phyloP scores from a whole-genome alignment of 352 stramenopile species.

The Thraustochytrium striatum region DNA sequence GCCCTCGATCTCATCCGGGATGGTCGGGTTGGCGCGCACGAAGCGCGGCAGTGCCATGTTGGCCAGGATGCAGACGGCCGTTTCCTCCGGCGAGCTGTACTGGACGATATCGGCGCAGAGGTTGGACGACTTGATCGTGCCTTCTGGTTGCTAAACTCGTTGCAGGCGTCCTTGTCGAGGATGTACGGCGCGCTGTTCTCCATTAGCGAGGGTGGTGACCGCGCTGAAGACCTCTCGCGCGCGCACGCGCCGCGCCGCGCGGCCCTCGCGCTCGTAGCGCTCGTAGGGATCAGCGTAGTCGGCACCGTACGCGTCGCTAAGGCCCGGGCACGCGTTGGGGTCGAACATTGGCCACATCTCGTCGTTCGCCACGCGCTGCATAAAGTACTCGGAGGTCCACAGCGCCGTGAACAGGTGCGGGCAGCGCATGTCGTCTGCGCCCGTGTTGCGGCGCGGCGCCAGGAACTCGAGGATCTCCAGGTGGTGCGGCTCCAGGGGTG shows the following conservation, averaged over 20 bases:
- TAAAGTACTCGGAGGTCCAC: slow-evolving; percentile 98
- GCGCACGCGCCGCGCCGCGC: slow-evolving; percentile 78
- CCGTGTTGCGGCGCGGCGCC: slow-evolving; percentile 96
- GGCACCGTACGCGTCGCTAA: slow-evolving; percentile 85
- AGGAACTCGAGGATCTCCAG: slow-evolving; percentile 97
- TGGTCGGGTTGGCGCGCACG: slow-evolving; percentile 61
- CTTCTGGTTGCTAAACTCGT: slow-evolving; percentile 97
- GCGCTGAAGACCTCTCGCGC: slow-evolving; percentile 96
- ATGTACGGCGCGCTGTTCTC: slow-evolving; percentile 99
- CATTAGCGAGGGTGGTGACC: slow-evolving; percentile 95
- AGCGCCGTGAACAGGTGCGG: slow-evolving; percentile 97
- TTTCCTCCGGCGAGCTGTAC: slow-evolving; percentile 94
- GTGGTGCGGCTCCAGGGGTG: slow-evolving; percentile 98
- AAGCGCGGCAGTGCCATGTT: slow-evolving; percentile 93
- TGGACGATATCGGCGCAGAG: slow-evolving; percentile 98
- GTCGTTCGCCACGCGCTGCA: slow-evolving; percentile 94
- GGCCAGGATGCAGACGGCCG: slow-evolving; percentile 98
- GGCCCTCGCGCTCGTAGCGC: slow-evolving; percentile 89
- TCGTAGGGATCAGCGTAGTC: slow-evolving; percentile 92
- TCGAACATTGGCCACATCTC: slow-evolving; percentile 94
- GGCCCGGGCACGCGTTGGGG: slow-evolving; percentile 89
- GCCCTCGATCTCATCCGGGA: slow-evolving; percentile 28
- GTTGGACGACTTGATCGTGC: slow-evolving; percentile 97
- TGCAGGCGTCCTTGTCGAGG: slow-evolving; percentile 98
- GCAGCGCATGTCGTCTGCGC: slow-evolving; percentile 91